Base-by-base conservation (phyloP, 805 yeast genomes). In the Hanseniaspora hatyaiensis region DNA sequence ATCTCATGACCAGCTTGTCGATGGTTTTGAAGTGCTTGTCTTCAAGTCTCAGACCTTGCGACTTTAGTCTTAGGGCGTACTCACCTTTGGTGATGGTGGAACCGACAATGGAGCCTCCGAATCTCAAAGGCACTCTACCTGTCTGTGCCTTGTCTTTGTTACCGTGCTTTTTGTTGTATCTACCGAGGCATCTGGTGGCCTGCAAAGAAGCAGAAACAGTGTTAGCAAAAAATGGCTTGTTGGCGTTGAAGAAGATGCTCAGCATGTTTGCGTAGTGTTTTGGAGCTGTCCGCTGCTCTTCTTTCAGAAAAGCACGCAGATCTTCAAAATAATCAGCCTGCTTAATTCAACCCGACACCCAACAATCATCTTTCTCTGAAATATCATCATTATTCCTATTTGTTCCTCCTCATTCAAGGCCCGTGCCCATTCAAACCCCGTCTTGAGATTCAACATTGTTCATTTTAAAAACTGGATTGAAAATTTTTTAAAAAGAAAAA, bases 61-160 rank as follows among this genome's bases (percentile, higher is more conserved):
- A 72, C 61, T 82, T 82, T 50, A 92, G 73, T 56, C 98, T 77
- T 53, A 89, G 70, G 16, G 96, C 98, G 62, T 75, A 86, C 15
- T 74, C 70, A 24, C 98, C 98, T 55, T 79, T 82, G 51, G 76
- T 78, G 29, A 92, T 62, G 2, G 84, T 74, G 40, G 89, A 81
- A 26, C 98, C 98, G 62, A 84, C 87, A 47, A 75, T 71, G 2
- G 96, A 87, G 1, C 96, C 96, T 45, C 98, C 98, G 12, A 82
- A 84, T 64, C 95, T 81, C 9, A 88, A 96, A 1, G 94, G 76
- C 6, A 92, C 96, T 56, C 96, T 73, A 23, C 98, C 98, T 63
- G 92, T 92, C 65, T 84, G 87, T 41, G 85, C 83, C 64, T 89
- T 89, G 5, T 34, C 39, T 31, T 29, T 36, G 12, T 45, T 20